phyloP scores from a whole-genome alignment of 306 rosid genomes.

The Inga oerstediana region DNA sequence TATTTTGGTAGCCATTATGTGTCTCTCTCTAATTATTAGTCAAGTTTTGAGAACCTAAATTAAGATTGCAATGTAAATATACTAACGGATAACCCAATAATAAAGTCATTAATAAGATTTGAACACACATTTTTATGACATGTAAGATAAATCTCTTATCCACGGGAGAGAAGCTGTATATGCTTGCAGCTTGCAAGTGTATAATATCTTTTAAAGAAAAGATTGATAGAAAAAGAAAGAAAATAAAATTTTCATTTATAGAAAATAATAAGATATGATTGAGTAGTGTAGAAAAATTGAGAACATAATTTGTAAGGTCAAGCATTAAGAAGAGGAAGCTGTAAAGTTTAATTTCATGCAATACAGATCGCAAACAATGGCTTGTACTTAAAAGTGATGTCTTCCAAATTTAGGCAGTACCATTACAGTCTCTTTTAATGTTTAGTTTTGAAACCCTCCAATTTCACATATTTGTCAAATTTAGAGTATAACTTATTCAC shows the following conservation, averaged over 20 bases:
- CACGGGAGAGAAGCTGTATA: too few relatives aligned
- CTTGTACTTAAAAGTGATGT: background rate
- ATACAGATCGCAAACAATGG: background rate
- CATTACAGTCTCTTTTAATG: background rate
- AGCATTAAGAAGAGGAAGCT: background rate
- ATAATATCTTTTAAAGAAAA: background rate
- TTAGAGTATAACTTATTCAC: background rate
- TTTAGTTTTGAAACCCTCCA: background rate
- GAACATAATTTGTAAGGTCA: conserved; percentile 43
- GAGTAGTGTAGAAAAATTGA: background rate
- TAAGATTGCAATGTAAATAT: too few relatives aligned
- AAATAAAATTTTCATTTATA: too few relatives aligned
- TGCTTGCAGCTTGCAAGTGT: background rate
- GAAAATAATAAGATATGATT: background rate
- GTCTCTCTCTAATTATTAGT: too few relatives aligned
- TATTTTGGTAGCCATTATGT: too few relatives aligned
- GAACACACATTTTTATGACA: background rate
- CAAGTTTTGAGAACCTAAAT: too few relatives aligned
- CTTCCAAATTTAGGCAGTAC: background rate
- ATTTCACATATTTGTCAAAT: background rate
- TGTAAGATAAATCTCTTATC: background rate
- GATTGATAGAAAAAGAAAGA: background rate
- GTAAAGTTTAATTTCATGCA: background rate
- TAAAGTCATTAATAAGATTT: too few relatives aligned
- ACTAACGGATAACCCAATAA: background rate